Evolutionary conservation across 805 yeast genomes (phyloP).

Genomic region (Wickerhamiella vanderwaltii): DNA sequence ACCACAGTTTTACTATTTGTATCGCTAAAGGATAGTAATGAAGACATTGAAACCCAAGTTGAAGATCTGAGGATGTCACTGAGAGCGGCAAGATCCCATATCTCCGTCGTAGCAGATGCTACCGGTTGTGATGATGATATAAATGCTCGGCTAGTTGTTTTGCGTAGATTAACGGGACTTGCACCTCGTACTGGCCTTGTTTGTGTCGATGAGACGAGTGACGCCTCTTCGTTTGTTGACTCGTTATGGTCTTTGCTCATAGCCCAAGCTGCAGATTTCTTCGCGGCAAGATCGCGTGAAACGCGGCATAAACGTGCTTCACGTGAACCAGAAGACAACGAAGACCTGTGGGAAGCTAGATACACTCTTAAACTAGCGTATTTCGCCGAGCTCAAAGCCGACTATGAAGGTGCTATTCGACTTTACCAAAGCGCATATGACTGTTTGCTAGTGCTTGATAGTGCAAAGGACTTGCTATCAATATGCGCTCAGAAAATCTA

Average conservation of each 20-base stretch:
- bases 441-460: slow-evolving; percentile 19
- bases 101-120: not conserved
- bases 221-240: slow-evolving; percentile 31
- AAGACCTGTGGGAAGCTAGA: slow-evolving; percentile 37
- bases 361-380: slow-evolving; percentile 41
- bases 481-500: slow-evolving; percentile 49
- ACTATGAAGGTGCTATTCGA: slow-evolving; percentile 38
- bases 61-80: slow-evolving; percentile 17
- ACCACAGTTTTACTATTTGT: slow-evolving; percentile 36
- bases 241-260: slow-evolving; percentile 30
- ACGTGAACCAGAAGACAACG: slow-evolving; percentile 15
- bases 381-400: slow-evolving; percentile 38
- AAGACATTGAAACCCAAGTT: slow-evolving; percentile 19
- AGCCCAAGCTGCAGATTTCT: slow-evolving; percentile 36
- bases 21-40: slow-evolving; percentile 28
- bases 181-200: slow-evolving; percentile 36
- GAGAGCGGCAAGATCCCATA: slow-evolving; percentile 10
- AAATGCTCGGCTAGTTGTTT: slow-evolving; percentile 14
- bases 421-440: slow-evolving; percentile 44
- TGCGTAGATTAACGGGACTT: slow-evolving; percentile 35
- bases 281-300: slow-evolving; percentile 14
- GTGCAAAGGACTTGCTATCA: slow-evolving; percentile 34
- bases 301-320: slow-evolving; percentile 18
- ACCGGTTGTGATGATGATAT: not conserved
- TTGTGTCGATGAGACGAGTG: slow-evolving; percentile 29